Evolutionary conservation across 2,329 filamentous ascomycete species (phyloP).

Genomic region (Colletotrichum sp.): DNA sequence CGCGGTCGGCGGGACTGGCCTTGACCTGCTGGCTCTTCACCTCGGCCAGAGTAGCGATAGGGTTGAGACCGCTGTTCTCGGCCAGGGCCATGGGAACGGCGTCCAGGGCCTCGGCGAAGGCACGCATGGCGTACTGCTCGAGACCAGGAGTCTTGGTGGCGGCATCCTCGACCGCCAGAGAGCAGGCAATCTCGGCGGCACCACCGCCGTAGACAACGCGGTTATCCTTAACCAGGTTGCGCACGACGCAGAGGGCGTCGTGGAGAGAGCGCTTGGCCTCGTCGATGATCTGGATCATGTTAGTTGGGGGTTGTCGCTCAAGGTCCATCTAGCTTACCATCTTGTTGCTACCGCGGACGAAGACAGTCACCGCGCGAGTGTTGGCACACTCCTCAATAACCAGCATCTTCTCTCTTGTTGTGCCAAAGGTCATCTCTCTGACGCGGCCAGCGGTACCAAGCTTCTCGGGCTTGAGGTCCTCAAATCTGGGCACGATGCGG

Average conservation of each 20-base stretch:
- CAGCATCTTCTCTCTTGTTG: constrained; percentile 98
- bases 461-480: constrained; percentile 90
- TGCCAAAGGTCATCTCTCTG: constrained; percentile 94
- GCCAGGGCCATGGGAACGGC: constrained; percentile 93
- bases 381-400: constrained; percentile 99
- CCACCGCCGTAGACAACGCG: constrained; percentile 97
- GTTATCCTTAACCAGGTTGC: constrained; percentile 95
- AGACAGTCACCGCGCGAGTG: constrained; percentile 93
- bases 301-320: constrained; percentile 3
- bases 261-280: constrained; percentile 98
- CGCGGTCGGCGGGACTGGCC: constrained; percentile 54
- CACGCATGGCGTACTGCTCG: constrained; percentile 98
- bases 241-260: constrained; percentile 95
- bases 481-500: constrained; percentile 95
- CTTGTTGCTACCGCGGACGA: constrained; percentile 98
- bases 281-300: constrained; percentile 82
- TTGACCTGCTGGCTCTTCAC: constrained; percentile 98
- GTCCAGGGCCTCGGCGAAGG: constrained; percentile 94
- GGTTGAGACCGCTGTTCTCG: constrained; percentile 95
- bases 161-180: constrained; percentile 92
- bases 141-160: constrained; percentile 95
- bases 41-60: constrained; percentile 92
- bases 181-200: constrained; percentile 96
- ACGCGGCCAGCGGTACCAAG: constrained; percentile 89
- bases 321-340: constrained; percentile 70